Evolutionary conservation across 768 basidiomycete species (phyloP).

Genomic region (Hypholoma fasciculare): DNA sequence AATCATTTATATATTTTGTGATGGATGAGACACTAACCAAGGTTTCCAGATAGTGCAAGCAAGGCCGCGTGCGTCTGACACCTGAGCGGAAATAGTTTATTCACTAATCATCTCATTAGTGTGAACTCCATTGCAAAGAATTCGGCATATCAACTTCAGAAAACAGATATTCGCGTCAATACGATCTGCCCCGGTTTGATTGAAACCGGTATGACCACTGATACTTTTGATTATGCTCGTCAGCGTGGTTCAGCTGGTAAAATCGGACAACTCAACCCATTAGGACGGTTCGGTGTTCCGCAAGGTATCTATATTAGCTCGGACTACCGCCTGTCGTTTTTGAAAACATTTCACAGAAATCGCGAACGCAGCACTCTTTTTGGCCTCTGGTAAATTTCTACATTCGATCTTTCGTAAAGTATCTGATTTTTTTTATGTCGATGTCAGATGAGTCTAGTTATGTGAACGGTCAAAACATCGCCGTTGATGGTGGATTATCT

Average conservation of each 20-base stretch:
- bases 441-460: constrained; percentile 82
- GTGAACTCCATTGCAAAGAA: constrained; percentile 91
- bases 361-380: constrained; percentile 80
- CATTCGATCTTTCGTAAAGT: not conserved
- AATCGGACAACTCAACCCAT: constrained; percentile 83
- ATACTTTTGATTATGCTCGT: constrained; percentile 78
- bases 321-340: not conserved
- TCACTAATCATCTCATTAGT: constrained; percentile 33
- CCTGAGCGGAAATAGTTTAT: not conserved
- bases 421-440: constrained; percentile 1
- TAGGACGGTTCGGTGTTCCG: constrained; percentile 79
- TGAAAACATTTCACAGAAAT: constrained; percentile 59
- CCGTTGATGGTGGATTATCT: constrained; percentile 85
- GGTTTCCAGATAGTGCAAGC: constrained; percentile 74
- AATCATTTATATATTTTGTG: constrained; percentile 23
- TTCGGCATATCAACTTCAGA: constrained; percentile 74
- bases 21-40: not conserved
- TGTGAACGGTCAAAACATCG: constrained; percentile 86
- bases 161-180: constrained; percentile 85
- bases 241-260: constrained; percentile 70
- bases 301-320: constrained; percentile 52
- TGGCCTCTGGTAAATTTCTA: constrained; percentile 72
- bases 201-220: constrained; percentile 88
- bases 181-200: constrained; percentile 90
- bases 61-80: constrained; percentile 78